A percentile compares a stretch with the other conserved stretches of the same genome.
Evolutionary conservation across 345 rosid genomes (phyloP).

Genomic region (Citrus medica): DNA sequence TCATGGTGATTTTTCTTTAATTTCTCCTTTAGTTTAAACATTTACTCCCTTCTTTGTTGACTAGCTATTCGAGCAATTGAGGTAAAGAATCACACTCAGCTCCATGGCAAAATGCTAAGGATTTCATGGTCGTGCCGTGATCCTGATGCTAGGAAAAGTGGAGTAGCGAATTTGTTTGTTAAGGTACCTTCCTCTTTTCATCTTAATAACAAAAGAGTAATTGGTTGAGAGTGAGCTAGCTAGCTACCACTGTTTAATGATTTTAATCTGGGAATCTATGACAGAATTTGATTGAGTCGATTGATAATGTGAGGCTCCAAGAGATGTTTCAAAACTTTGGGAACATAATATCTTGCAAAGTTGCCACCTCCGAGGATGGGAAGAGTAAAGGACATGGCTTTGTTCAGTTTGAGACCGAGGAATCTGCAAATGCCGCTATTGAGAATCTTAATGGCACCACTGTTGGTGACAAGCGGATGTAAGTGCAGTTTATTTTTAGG

Average conservation of each 20-base stretch:
- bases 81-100: slow-evolving; percentile 48
- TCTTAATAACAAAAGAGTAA: too few species aligned
- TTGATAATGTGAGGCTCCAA: not conserved
- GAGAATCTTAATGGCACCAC: slow-evolving; percentile 38
- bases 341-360: slow-evolving; percentile 54
- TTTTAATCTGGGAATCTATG: not conserved
- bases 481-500: not conserved
- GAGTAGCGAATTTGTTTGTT: slow-evolving; percentile 67
- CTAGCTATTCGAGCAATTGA: slow-evolving; percentile 61
- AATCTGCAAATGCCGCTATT: slow-evolving; percentile 68
- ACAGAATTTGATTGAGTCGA: slow-evolving; percentile 8
- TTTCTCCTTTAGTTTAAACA: not conserved
- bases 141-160: slow-evolving; percentile 67
- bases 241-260: not conserved
- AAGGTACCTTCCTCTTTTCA: slow-evolving; percentile 40
- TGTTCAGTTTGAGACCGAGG: slow-evolving; percentile 61
- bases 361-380: slow-evolving; percentile 54
- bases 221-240: not conserved
- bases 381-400: slow-evolving; percentile 72
- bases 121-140: slow-evolving; percentile 69
- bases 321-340: slow-evolving; percentile 5
- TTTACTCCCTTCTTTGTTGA: slow-evolving; percentile 13
- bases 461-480: slow-evolving; percentile 6
- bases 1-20: not conserved
- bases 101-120: slow-evolving; percentile 66